These are phyloP conservation scores for Candida cerambycidarum DNA, from an alignment of 805 yeast genomes.

Conservation along the genomic window DNA sequence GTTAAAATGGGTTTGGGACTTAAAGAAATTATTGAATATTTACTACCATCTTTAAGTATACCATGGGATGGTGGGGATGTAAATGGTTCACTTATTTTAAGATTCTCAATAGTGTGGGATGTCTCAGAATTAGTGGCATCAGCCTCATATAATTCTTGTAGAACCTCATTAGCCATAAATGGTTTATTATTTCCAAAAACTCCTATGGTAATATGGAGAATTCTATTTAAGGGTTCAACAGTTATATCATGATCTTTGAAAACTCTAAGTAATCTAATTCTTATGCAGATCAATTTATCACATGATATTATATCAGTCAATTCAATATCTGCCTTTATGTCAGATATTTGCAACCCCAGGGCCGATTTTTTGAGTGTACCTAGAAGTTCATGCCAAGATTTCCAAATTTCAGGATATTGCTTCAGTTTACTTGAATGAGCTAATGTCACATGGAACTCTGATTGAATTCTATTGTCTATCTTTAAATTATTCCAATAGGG, in stretches of 20 bases:
- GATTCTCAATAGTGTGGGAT: too few species aligned
- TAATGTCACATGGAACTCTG: slow-evolving; percentile 66
- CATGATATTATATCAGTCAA: slow-evolving; percentile 47
- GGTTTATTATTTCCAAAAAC: slow-evolving; percentile 14
- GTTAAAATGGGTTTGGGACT: slow-evolving; percentile 1
- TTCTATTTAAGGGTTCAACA: slow-evolving; percentile 8
- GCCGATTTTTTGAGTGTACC: slow-evolving; percentile 26
- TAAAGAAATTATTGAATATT: not conserved
- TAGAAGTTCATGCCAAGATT: slow-evolving; percentile 9
- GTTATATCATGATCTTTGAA: not conserved
- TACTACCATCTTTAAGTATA: not conserved
- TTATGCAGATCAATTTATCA: slow-evolving; percentile 51
- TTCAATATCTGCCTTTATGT: slow-evolving; percentile 17
- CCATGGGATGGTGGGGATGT: not conserved
- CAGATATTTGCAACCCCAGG: slow-evolving; percentile 20
- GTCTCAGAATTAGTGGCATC: not conserved
- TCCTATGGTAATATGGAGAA: slow-evolving; percentile 16
- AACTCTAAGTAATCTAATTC: slow-evolving; percentile 36
- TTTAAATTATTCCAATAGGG: slow-evolving; percentile 16
- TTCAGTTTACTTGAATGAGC: slow-evolving; percentile 39
- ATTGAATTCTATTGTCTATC: slow-evolving; percentile 44
- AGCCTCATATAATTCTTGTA: not conserved
- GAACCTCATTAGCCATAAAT: slow-evolving; percentile 11
- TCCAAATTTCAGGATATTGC: slow-evolving; percentile 10
- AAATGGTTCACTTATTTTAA: too few species aligned